Evolutionary conservation across 176 grass and related monocot genomes (phyloP), one percentile per base, ranked within the genome.

Genomic region (Juncus inflexus): DNA sequence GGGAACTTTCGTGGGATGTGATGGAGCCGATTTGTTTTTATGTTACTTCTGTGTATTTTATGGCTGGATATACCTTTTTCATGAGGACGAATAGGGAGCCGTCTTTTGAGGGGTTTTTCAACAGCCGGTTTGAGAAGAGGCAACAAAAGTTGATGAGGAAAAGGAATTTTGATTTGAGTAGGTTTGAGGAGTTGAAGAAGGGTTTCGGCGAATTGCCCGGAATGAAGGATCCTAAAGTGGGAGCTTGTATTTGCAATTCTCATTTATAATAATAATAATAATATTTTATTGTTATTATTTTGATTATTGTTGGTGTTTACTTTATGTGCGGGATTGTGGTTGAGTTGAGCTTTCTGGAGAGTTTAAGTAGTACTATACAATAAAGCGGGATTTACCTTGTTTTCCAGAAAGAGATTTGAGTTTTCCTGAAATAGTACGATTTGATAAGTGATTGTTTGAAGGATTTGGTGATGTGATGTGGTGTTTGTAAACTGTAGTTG

Each of bases 11-110:
- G 11, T 96, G 91, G 91, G 87, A 96, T n/a, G 91, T 96, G 4
- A 96, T 96, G 91, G 91, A 96, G 77, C 91, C 91, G 40, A 96
- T 96, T 42, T 96, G 91, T 81, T 96, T 91, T 77, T 96, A 83
- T 12, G 87, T 96, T 28, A 86, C 87, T 55, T 96, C 87, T 15
- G 35, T 83, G 47, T 91, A 96, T 74, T 88, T 96, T 79, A 91
- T 96, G 84, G 87, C 77, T 0, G 87, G 91, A 16, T 96, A 96
- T 50, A 39, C 81, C 65, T 96, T 96, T 82, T 96, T 96, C 81
- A 79, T 96, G 52, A 64, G 82, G n/a, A 96, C 91, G 19, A 78
- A 80, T 76, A 88, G 76, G 73, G 91, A 96, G 56, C 91, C 87
- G 0, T 91, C 91, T 13, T 96, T 96, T 35, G 82, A 96, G 75